phyloP scores from a whole-genome alignment of 2,329 filamentous ascomycete genomes.

The Chrysosphaeria jannelii region DNA sequence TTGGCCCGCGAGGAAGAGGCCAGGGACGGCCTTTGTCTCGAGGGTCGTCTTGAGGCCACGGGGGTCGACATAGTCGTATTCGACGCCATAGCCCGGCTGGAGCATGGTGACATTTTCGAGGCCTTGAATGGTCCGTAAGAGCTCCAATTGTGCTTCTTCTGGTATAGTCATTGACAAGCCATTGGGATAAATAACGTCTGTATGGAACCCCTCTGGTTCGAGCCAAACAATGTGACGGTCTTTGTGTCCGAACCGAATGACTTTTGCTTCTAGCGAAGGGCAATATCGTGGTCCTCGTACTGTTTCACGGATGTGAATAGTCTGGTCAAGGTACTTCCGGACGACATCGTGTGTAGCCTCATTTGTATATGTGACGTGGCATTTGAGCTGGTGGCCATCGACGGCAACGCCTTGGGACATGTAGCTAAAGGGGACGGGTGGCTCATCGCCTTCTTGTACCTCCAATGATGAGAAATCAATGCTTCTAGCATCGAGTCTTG shows the following conservation, averaged over 20 bases:
- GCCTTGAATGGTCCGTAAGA: conserved; percentile 65
- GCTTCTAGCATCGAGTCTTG: conserved; percentile 49
- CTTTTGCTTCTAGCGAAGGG: conserved; percentile 79
- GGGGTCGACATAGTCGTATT: conserved; percentile 96
- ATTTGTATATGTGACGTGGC: conserved; percentile 72
- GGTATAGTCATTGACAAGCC: conserved; percentile 94
- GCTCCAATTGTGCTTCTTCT: conserved; percentile 52
- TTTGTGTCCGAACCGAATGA: conserved; percentile 64
- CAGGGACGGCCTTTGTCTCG: conserved; percentile 73
- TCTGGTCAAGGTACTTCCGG: conserved; percentile 73
- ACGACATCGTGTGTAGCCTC: conserved; percentile 55
- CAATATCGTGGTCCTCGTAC: conserved; percentile 89
- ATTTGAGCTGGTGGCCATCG: conserved; percentile 47
- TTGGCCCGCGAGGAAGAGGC: conserved; percentile 77
- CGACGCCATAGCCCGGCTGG: conserved; percentile 85
- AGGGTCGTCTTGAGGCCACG: conserved; percentile 64
- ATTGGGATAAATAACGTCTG: conserved; percentile 77
- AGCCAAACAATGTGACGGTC: conserved; percentile 76
- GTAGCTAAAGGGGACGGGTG: conserved; percentile 75
- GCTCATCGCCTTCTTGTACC: conserved; percentile 51
- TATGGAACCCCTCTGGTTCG: conserved; percentile 83
- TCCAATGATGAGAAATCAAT: conserved; percentile 53
- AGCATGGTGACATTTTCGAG: conserved; percentile 76
- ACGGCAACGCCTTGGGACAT: conserved; percentile 54
- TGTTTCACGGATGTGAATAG: conserved; percentile 83